phyloP scores from a whole-genome alignment of 371 early-diverging fungal species.

The Pancytospora philotis region DNA sequence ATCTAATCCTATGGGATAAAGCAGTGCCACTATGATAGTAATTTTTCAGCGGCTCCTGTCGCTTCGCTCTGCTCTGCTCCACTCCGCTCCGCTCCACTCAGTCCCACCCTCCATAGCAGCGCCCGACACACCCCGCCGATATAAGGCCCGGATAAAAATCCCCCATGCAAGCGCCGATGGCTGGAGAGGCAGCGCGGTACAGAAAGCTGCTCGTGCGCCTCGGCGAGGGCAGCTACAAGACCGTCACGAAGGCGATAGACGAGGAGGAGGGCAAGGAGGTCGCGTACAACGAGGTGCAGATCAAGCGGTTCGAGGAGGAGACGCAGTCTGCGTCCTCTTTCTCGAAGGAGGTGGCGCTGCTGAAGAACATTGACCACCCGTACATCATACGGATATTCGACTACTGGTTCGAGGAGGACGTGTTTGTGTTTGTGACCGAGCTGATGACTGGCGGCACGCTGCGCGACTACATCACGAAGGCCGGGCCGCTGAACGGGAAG shows the following conservation, averaged over 20 bases:
- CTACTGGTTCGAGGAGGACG: slow-evolving; percentile 64
- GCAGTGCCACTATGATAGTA: too few relatives aligned
- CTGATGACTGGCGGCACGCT: slow-evolving; percentile 75
- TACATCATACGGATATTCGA: slow-evolving; percentile 70
- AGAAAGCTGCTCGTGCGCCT: slow-evolving; percentile 61
- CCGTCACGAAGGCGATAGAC: slow-evolving; percentile 74
- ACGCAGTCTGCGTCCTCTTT: slow-evolving; percentile 65
- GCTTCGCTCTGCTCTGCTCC: too few relatives aligned
- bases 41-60: too few relatives aligned
- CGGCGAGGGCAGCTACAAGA: slow-evolving; percentile 74
- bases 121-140: too few relatives aligned
- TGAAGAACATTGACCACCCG: slow-evolving; percentile 69
- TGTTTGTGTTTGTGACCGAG: slow-evolving; percentile 77
- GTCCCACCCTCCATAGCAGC: too few relatives aligned
- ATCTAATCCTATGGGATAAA: too few relatives aligned
- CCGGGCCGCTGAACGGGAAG: slow-evolving; percentile 57
- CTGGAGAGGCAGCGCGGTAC: slow-evolving; percentile 24
- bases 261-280: slow-evolving; percentile 77
- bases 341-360: slow-evolving; percentile 62
- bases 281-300: slow-evolving; percentile 70
- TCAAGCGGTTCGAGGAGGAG: slow-evolving; percentile 64
- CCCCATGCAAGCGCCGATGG: too few relatives aligned
- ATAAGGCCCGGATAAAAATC: too few relatives aligned
- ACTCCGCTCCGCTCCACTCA: too few relatives aligned
- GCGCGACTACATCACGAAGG: slow-evolving; percentile 64